phyloP scores from a whole-genome alignment of 805 yeast species.

The Pichia pseudocactophila region DNA sequence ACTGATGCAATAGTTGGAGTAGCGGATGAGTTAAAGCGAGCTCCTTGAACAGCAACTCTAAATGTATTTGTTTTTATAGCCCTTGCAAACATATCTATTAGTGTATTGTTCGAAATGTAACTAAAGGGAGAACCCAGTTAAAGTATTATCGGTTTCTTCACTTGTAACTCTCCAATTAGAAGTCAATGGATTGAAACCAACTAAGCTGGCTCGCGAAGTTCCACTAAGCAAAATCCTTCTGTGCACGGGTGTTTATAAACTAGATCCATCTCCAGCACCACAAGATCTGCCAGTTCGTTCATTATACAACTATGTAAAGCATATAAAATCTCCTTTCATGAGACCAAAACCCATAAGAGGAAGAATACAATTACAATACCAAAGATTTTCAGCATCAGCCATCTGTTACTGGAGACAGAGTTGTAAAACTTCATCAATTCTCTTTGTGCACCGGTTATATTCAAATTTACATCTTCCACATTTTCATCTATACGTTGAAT shows the following conservation, averaged over 20 bases:
- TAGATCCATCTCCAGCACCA: no score
- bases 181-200: no score
- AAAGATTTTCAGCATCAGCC: slow-evolving; percentile 85
- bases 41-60: not conserved
- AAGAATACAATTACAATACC: slow-evolving; percentile 76
- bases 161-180: not conserved
- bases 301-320: no score
- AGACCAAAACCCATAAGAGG: slow-evolving; percentile 70
- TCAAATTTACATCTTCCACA: slow-evolving; percentile 85
- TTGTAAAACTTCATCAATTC: slow-evolving; percentile 87
- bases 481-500: slow-evolving; percentile 93
- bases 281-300: no score
- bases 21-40: slow-evolving; percentile 10
- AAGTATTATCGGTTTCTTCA: no score
- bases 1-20: slow-evolving; percentile 11
- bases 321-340: slow-evolving; percentile 17
- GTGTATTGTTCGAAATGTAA: not conserved
- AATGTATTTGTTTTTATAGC: not conserved
- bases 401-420: slow-evolving; percentile 78
- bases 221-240: no score
- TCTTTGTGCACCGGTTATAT: slow-evolving; percentile 88
- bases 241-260: no score
- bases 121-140: no score
- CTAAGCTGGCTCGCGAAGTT: no score
- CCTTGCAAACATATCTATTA: slow-evolving; percentile 7